Base-by-base conservation (phyloP, 2,329 filamentous ascomycete species). In the Plenodomus tracheiphilus region DNA sequence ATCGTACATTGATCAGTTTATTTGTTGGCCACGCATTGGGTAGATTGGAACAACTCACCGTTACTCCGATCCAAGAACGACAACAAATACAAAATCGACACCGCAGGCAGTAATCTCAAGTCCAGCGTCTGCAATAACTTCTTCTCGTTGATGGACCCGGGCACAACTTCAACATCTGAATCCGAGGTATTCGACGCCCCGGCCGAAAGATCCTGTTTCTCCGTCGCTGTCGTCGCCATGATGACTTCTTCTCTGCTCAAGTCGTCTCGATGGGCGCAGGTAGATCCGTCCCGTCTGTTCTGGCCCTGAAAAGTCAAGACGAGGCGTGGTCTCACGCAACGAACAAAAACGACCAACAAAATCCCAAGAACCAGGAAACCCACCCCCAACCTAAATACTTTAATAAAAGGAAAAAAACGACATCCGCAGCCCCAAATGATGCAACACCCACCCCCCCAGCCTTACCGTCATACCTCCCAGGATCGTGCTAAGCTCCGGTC, bases 61-160 rank as follows among this genome's bases (percentile, higher is more conserved):
- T 65, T 73, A 51, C 69, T 73, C 9, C 68, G 61, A 40, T 69
- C 76, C 35, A 78, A 41, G 37, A 70, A 68, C 13, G 57, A 69
- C 4, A 71, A 50, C 9, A 77, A 61, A 47, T 78, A 78, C 10
- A 77, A 51, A 4, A 77, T 49, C 9, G 56, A 71, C 13, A 79
- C 70, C 6, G 72, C 72, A 10, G 76, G 76, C 1, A 79, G 56
- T 11, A 79, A 59, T 45, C 70, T 69, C 10, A 61, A 41, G 25
- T 72, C 78, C 36, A 78, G 79, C 74, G 81, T 88, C 9, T 84
- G 75, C 6, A 88, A 59, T 2, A 89, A 70, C 0, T 75, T 72
- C 35, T 76, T 80, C 61, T 87, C 85, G 46, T 82, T 79, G 25
- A 86, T 64, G 4, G 39, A 7, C 0, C 39, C 43, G 1, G 56